Evolutionary conservation across 345 rosid species (phyloP), one percentile per base, ranked within the genome.

Genomic region (Heritiera littoralis): DNA sequence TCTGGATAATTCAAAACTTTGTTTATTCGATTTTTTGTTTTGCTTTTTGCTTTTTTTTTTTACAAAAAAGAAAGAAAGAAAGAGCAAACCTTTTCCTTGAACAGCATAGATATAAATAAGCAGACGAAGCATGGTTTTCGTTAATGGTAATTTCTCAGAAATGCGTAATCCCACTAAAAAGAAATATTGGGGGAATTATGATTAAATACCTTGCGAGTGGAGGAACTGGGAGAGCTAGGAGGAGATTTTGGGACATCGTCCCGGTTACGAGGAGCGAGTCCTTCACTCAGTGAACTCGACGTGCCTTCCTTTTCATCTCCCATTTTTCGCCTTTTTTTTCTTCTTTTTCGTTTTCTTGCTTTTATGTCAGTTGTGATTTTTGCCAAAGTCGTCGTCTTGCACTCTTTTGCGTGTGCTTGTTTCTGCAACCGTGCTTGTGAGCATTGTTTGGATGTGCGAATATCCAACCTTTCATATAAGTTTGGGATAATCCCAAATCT

Each of bases 171-270:
- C 23, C 64, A 20, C 64, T 59, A 7, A 59, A 59, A n/a, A 20
- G 11, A 9, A n/a, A 58, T 18, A 56, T n/a, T 56, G 9, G 7
- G 2, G 6, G 2, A 12, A 51, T 51, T 54, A 18, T 58, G 7
- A 58, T 17, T 11, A 45, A 45, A 10, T 40, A 92, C 98, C 94
- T 92, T 88, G 85, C 94, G 90, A 83, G 96, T 89, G 35, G 96
- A 91, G 77, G 98, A 91, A 84, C 86, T 89, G 28, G 92, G 95
- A 49, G 92, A 90, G 71, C 82, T 80, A 45, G 97, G 97, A 61
- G 92, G 86, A 72, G 94, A 87, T 80, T 89, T 91, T 3, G 86
- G 86, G 66, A 74, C 48, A 74, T 91, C 90, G 43, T 90, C 92
- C 12, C 88, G 86, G 77, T 89, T 93, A 32, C 60, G 88, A 41